Evolutionary conservation across 805 yeast species (phyloP).

Genomic region (Pichia nakasei): DNA sequence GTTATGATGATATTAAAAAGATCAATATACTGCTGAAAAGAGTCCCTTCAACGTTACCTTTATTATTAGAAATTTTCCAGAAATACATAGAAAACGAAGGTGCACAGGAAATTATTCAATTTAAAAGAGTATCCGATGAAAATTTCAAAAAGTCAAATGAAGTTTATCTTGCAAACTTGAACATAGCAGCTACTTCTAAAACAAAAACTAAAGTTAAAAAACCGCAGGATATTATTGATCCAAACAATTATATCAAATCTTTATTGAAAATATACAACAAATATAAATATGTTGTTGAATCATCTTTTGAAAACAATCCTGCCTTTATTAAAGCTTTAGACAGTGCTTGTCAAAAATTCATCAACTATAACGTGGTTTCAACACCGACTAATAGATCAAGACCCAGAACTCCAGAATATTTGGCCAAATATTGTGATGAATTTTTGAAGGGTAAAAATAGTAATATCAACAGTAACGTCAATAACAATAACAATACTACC

Average conservation of each 20-base stretch:
- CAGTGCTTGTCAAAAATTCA: slow-evolving; percentile 75
- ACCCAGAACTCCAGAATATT: slow-evolving; percentile 85
- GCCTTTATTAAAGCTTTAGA: slow-evolving; percentile 82
- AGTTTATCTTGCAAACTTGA: slow-evolving; percentile 2
- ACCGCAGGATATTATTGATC: slow-evolving; percentile 32
- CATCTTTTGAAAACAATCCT: slow-evolving; percentile 65
- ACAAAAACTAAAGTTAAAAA: slow-evolving; percentile 4
- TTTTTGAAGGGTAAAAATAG: slow-evolving; percentile 65
- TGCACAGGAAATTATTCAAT: slow-evolving; percentile 47
- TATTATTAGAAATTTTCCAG: slow-evolving; percentile 66
- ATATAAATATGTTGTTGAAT: slow-evolving; percentile 54
- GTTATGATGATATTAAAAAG: slow-evolving; percentile 63
- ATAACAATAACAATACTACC: neutral
- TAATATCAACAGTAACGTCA: neutral
- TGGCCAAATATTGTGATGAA: slow-evolving; percentile 84
- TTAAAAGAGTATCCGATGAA: slow-evolving; percentile 28
- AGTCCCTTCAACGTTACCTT: slow-evolving; percentile 71
- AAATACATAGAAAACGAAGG: slow-evolving; percentile 64
- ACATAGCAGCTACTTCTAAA: neutral
- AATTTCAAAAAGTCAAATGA: slow-evolving; percentile 1
- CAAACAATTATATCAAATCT: slow-evolving; percentile 72
- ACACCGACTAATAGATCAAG: slow-evolving; percentile 46
- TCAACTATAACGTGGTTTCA: slow-evolving; percentile 78
- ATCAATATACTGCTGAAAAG: slow-evolving; percentile 70
- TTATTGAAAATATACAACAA: slow-evolving; percentile 61